These are phyloP conservation scores for Quercus tomentella DNA, from an alignment of 331 rosid genomes.

Conservation along the genomic window DNA sequence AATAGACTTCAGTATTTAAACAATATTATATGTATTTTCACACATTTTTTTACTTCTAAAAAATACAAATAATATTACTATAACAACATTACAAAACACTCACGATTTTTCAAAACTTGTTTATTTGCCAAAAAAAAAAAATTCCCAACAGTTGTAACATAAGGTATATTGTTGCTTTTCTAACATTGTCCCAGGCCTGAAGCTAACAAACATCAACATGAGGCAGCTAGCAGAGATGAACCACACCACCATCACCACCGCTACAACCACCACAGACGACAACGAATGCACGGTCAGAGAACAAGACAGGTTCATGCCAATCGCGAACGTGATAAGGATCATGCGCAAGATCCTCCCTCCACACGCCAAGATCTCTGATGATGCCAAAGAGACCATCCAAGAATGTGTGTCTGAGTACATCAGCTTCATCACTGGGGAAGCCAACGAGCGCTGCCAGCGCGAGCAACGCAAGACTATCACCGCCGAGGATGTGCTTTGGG, in stretches of 20 bases:
- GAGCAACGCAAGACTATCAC: constrained; percentile 90
- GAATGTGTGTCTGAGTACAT: constrained; percentile 93
- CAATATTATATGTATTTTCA: fast-evolving
- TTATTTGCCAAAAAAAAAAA: too few species aligned
- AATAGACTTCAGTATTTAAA: fast-evolving
- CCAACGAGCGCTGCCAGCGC: constrained; percentile 86
- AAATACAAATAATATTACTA: too few species aligned
- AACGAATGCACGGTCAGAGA: constrained; percentile 72
- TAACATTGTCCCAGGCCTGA: constrained; percentile 38
- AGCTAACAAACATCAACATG: constrained; percentile 29
- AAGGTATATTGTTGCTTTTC: not conserved
- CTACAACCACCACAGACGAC: constrained; percentile 17
- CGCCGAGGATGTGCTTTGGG: constrained; percentile 89
- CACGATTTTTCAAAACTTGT: too few species aligned
- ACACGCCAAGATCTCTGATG: constrained; percentile 79
- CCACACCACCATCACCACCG: not conserved
- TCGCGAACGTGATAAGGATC: constrained; percentile 82
- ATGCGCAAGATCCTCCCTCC: constrained; percentile 80
- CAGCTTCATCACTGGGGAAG: constrained; percentile 88
- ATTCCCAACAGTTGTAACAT: too few species aligned
- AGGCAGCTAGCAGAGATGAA: constrained; percentile 13
- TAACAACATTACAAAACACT: fast-evolving
- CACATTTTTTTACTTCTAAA: fast-evolving
- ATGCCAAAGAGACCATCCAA: constrained; percentile 84
- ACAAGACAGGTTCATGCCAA: constrained; percentile 92